Evolutionary conservation across 1,139 yeast genomes (phyloP).

Genomic region (Magnusiomyces suaveolens): DNA sequence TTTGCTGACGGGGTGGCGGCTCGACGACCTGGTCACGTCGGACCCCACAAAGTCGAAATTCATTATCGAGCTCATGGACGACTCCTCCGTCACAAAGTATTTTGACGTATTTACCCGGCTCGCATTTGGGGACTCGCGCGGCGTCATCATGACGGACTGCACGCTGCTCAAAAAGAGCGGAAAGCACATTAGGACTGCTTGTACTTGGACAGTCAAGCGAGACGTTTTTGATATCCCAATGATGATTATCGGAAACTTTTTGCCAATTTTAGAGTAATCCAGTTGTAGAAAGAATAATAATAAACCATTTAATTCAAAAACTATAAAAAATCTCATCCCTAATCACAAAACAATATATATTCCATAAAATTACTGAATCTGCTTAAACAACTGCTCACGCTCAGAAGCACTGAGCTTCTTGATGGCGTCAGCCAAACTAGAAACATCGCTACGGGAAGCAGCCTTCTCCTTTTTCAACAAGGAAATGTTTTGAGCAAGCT

Average conservation of each 20-base stretch:
- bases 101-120: slow-evolving; percentile 75
- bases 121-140: slow-evolving; percentile 88
- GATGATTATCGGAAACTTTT: slow-evolving; percentile 79
- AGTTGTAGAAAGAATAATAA: too few relatives aligned
- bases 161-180: slow-evolving; percentile 55
- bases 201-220: slow-evolving; percentile 84
- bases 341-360: too few relatives aligned
- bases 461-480: slow-evolving; percentile 39
- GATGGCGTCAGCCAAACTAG: slow-evolving; percentile 54
- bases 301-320: not conserved
- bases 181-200: slow-evolving; percentile 50
- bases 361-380: too few relatives aligned
- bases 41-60: too few relatives aligned
- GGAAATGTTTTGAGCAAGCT: slow-evolving; percentile 51
- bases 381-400: slow-evolving; percentile 41
- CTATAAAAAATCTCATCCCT: not conserved
- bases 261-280: too few relatives aligned
- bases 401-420: slow-evolving; percentile 52
- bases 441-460: slow-evolving; percentile 32
- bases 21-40: slow-evolving; percentile 46
- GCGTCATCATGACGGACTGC: slow-evolving; percentile 77
- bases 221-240: slow-evolving; percentile 90
- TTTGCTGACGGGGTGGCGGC: slow-evolving; percentile 78
- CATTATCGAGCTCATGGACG: slow-evolving; percentile 84
- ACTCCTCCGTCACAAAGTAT: slow-evolving; percentile 73